A percentile compares a stretch with the other conserved stretches of the same genome.
Evolutionary conservation across 345 rosid species (phyloP).

Genomic region (Citrus trifoliata): DNA sequence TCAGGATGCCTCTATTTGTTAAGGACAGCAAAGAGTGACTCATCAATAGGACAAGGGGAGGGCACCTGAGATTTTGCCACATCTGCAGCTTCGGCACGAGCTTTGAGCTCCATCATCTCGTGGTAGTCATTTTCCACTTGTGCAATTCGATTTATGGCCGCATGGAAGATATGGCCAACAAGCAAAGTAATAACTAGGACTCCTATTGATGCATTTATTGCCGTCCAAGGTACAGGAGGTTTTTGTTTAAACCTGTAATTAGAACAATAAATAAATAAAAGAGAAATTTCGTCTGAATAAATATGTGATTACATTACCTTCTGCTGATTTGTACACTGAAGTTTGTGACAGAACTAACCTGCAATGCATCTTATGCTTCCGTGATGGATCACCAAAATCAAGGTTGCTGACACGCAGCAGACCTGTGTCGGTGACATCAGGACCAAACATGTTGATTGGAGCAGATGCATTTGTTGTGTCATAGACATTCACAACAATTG

Average conservation of each 20-base stretch:
- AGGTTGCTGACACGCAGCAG: slow-evolving; percentile 56
- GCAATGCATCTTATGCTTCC: slow-evolving; percentile 97
- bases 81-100: slow-evolving; percentile 97
- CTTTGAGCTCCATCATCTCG: slow-evolving; percentile 77
- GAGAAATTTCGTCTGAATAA: slow-evolving; percentile 1
- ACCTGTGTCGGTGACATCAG: slow-evolving; percentile 61
- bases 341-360: slow-evolving; percentile 42
- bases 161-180: slow-evolving; percentile 68
- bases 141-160: slow-evolving; percentile 67
- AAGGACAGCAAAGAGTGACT: neutral
- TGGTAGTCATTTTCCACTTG: slow-evolving; percentile 74
- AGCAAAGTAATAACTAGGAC: slow-evolving; percentile 69
- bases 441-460: slow-evolving; percentile 80
- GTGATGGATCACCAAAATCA: slow-evolving; percentile 90
- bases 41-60: slow-evolving; percentile 1
- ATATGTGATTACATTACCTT: slow-evolving; percentile 11
- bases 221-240: slow-evolving; percentile 76
- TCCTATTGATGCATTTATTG: slow-evolving; percentile 58
- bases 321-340: neutral
- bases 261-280: neutral
- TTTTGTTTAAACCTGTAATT: slow-evolving; percentile 72
- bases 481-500: slow-evolving; percentile 80
- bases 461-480: slow-evolving; percentile 74
- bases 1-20: neutral
- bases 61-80: slow-evolving; percentile 94